These are phyloP conservation scores for Hondaea fermentalgiana DNA, from an alignment of 108 stramenopile genomes.

Conservation along the genomic window DNA sequence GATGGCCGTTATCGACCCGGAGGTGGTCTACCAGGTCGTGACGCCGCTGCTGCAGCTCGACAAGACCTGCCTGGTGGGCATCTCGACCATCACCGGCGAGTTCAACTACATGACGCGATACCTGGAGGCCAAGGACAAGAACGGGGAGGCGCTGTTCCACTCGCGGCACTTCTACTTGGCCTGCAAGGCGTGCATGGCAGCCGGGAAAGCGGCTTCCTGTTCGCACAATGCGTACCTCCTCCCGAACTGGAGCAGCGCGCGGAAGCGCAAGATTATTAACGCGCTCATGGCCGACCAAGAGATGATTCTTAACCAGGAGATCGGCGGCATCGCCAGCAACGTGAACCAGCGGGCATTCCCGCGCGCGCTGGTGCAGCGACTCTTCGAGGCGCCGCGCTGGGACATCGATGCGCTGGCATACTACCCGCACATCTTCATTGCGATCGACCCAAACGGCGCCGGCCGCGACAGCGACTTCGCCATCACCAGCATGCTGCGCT, in stretches of 20 bases:
- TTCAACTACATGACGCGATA: not conserved
- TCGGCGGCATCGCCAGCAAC: not conserved
- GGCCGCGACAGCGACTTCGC: not conserved
- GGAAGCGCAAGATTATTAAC: not conserved
- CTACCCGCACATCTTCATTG: not conserved
- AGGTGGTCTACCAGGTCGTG: not conserved
- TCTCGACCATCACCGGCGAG: not conserved
- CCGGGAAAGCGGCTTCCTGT: not conserved
- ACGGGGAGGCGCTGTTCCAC: not conserved
- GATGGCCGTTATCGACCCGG: not conserved
- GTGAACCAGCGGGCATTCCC: not conserved
- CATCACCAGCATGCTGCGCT: not conserved
- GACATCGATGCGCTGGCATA: not conserved
- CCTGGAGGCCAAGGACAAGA: not conserved
- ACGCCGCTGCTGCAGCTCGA: not conserved
- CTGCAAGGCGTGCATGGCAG: not conserved
- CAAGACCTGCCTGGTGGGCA: not conserved
- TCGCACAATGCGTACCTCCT: not conserved
- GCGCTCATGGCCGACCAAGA: not conserved
- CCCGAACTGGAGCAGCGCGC: not conserved
- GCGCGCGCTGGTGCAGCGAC: not conserved
- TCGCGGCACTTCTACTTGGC: not conserved
- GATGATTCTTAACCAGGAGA: not conserved
- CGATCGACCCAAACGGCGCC: not conserved
- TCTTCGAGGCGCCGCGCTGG: not conserved